Conservation (phyloP, 2,329 filamentous ascomycete genomes). For the Colletotrichum paranaense region DNA sequence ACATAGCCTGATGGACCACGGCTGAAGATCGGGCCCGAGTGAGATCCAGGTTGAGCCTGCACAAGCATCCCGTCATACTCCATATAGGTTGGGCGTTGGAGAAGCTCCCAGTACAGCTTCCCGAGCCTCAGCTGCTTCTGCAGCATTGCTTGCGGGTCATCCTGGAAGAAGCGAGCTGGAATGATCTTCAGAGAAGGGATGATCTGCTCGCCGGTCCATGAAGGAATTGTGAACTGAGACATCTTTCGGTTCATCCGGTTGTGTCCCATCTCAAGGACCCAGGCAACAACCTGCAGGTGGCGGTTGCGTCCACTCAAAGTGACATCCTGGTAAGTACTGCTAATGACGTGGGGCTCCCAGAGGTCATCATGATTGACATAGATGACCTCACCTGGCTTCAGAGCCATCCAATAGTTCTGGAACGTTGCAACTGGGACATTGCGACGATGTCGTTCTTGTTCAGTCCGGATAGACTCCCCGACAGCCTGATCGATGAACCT, state of each 20-base stretch:
- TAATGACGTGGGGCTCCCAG: slow-evolving; percentile 56
- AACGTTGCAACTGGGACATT: slow-evolving; percentile 55
- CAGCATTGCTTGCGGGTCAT: slow-evolving; percentile 47
- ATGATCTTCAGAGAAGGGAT: slow-evolving; percentile 54
- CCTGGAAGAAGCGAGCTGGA: slow-evolving; percentile 55
- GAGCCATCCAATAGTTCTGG: slow-evolving; percentile 57
- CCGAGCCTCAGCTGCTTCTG: slow-evolving; percentile 54
- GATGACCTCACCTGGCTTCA: slow-evolving; percentile 57
- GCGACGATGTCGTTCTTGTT: slow-evolving; percentile 52
- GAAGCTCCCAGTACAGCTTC: slow-evolving; percentile 59
- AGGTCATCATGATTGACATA: slow-evolving; percentile 53
- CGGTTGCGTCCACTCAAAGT: background rate
- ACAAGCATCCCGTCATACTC: slow-evolving; percentile 57
- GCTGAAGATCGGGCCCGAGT: background rate
- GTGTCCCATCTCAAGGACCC: slow-evolving; percentile 52
- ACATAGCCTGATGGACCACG: slow-evolving; percentile 47
- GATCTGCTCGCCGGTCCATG: slow-evolving; percentile 57
- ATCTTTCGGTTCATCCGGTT: slow-evolving; percentile 50
- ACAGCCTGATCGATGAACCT: slow-evolving; percentile 53
- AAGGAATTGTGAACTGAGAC: slow-evolving; percentile 47
- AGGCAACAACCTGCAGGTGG: slow-evolving; percentile 47
- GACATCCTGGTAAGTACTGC: slow-evolving; percentile 40
- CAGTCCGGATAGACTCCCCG: slow-evolving; percentile 50
- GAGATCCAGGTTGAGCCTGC: slow-evolving; percentile 39
- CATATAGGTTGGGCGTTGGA: slow-evolving; percentile 58